A percentile compares a stretch with the other conserved stretches of the same genome.
phyloP scores from a whole-genome alignment of 176 grass and related monocot species.

The Lolium multiflorum region DNA sequence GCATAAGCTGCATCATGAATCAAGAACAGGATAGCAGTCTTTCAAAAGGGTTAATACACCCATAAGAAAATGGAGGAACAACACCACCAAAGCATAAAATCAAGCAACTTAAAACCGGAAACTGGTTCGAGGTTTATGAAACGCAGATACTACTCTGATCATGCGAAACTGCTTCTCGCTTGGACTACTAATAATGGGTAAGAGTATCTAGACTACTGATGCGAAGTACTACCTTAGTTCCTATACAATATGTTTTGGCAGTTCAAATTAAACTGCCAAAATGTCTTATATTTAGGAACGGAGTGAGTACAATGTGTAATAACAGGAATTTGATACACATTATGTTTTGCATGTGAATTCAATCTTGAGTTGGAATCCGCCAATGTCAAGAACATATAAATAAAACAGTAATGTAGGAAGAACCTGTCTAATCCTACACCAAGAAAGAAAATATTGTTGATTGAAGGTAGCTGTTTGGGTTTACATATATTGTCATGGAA shows the following conservation, averaged over 20 bases:
- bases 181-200: not conserved
- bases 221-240: not conserved
- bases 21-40: too few species aligned
- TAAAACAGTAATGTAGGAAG: not conserved
- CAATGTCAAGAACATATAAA: not conserved
- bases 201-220: not conserved
- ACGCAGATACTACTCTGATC: too few species aligned
- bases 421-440: not conserved
- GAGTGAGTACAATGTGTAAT: not conserved
- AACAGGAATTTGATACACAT: not conserved
- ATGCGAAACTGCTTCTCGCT: not conserved
- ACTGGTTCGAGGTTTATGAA: too few species aligned
- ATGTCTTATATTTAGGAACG: too few species aligned
- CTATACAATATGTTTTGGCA: too few species aligned
- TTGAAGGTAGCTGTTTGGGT: not conserved
- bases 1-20: not conserved
- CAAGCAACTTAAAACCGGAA: not conserved
- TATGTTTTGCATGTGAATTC: not conserved
- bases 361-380: not conserved
- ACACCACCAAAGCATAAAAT: not conserved
- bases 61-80: not conserved
- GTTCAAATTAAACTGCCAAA: too few species aligned
- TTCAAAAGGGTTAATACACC: not conserved
- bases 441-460: not conserved
- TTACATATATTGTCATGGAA: not conserved